A percentile compares a stretch with the other conserved stretches of the same genome.
phyloP scores from a whole-genome alignment of 768 basidiomycete species.

The Neoboletus subvelutipes region DNA sequence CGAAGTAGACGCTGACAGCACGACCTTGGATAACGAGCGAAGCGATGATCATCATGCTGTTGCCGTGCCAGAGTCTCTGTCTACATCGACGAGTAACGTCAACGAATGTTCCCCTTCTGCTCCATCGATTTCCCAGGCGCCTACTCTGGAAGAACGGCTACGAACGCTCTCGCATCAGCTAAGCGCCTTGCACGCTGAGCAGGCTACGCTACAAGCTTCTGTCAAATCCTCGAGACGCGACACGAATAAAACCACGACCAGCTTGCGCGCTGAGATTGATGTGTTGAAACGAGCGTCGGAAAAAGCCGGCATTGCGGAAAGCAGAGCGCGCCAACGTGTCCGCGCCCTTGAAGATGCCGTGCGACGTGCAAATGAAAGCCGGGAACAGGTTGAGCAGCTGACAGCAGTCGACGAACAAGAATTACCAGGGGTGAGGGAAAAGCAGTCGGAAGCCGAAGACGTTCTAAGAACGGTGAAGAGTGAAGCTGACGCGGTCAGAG shows the following conservation, averaged over 20 bases:
- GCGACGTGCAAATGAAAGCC: constrained; percentile 66
- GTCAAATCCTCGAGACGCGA: constrained; percentile 81
- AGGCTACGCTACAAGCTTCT: constrained; percentile 60
- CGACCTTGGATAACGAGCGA: constrained; percentile 22
- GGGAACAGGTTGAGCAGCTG: constrained; percentile 45
- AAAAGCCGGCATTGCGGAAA: constrained; percentile 70
- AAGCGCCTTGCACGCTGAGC: constrained; percentile 61
- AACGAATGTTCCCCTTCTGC: constrained; percentile 17
- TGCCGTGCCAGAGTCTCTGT: constrained; percentile 10
- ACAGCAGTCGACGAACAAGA: constrained; percentile 39
- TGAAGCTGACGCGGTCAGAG: constrained; percentile 46
- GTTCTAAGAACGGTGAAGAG: constrained; percentile 39
- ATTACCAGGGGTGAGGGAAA: constrained; percentile 40
- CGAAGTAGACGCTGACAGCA: constrained; percentile 22
- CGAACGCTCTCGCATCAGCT: constrained; percentile 67
- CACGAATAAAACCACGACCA: constrained; percentile 79
- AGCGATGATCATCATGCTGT: constrained; percentile 17
- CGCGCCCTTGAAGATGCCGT: constrained; percentile 87
- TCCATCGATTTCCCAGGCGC: constrained; percentile 28
- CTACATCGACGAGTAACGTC: constrained; percentile 31
- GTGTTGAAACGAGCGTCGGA: constrained; percentile 80
- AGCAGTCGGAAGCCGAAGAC: constrained; percentile 41
- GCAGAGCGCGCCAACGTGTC: constrained; percentile 81
- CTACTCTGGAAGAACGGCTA: constrained; percentile 65
- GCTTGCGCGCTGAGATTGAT: constrained; percentile 82